Conservation (phyloP, 257 asterid genomes). For the Fraxinus anomala region DNA sequence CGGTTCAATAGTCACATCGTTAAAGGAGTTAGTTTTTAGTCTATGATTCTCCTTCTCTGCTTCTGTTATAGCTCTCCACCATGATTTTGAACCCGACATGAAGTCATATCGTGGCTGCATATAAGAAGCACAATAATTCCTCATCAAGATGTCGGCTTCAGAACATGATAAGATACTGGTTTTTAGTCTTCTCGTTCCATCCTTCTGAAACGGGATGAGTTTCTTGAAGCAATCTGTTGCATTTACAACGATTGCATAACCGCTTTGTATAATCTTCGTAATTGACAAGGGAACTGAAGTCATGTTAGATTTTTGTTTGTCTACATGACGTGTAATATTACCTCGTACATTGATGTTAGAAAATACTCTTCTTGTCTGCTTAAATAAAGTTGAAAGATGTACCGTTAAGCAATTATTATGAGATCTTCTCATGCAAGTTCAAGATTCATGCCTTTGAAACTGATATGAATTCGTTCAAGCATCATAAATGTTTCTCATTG, state of each 20-base stretch:
- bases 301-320: neutral
- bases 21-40: constrained; percentile 74
- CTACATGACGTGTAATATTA: neutral
- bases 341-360: neutral
- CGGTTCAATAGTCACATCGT: constrained; percentile 62
- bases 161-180: neutral
- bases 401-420: neutral
- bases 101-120: neutral
- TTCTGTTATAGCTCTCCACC: constrained; percentile 1
- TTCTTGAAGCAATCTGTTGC: neutral
- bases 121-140: neutral
- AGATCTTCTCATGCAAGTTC: no score
- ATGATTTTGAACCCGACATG: constrained; percentile 6
- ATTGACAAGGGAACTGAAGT: neutral
- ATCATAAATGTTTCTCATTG: no score
- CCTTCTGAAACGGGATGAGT: neutral
- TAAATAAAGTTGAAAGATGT: neutral
- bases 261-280: neutral
- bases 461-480: no score
- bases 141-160: neutral
- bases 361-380: neutral
- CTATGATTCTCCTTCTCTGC: constrained; percentile 27
- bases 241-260: neutral
- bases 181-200: neutral
- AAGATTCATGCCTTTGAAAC: no score